Base-by-base conservation (phyloP, 2,329 filamentous ascomycete species). In the Colletotrichum sp. region DNA sequence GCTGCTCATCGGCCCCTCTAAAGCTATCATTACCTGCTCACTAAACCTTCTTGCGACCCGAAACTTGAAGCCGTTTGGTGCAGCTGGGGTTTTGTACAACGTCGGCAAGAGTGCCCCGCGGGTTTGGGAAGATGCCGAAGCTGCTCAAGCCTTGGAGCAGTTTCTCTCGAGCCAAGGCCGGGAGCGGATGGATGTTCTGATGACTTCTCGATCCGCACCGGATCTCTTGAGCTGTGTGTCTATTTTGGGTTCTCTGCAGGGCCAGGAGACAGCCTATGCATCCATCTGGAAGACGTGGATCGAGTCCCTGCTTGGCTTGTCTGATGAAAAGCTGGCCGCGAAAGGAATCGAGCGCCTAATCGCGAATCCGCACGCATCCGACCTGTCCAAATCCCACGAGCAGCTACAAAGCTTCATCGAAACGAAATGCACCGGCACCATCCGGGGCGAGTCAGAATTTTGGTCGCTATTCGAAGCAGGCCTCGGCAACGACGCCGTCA, bases 221-320 rank as follows among this genome's bases (percentile, higher is more conserved):
- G 90, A 93, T 67, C 83, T 98, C 0, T 86, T 96, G 9, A 90
- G 92, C 1, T 91, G 92, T 13, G 86, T 98, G 0, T 89, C 92
- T 64, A 83, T 89, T 1, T 86, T 93, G 55, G 88, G 89, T 2
- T 82, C 86, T 34, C 85, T 87, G 18, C 83, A 83, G 52, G 85
- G 79, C 70, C 86, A 82, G 72, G 81, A 82, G 1, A 78, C 79
- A 0, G 80, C 82, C 0, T 90, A 88, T 67, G 80, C 82, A 12
- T 77, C 78, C 2, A 82, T 88, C 1, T 92, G 90, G 89, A 83
- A 81, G 28, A 79, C 82, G 0, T 88, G 90, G 80, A 80, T 88
- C 0, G 80, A 84, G 7, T 82, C 83, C 3, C 81, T 90, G 5
- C 79, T 92, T 26, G 78, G 81, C 6, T 77, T 79, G 21, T 70